Conservation (phyloP, 129 eudicot species). For the Tagetes erecta region DNA sequence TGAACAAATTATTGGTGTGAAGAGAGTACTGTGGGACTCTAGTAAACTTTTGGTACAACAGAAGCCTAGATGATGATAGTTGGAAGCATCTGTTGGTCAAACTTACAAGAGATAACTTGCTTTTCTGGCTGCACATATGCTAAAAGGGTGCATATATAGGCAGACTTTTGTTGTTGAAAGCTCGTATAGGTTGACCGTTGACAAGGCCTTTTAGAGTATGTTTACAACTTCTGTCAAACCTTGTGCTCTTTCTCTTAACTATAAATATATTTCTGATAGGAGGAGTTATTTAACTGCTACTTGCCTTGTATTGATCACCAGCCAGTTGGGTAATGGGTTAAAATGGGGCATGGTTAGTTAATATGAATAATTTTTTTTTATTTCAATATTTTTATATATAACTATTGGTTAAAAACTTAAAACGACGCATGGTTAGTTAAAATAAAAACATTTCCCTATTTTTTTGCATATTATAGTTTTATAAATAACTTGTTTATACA, state of each 20-base stretch:
- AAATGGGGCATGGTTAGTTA: background rate
- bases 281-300: background rate
- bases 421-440: too few relatives aligned
- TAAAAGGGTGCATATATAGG: slow-evolving; percentile 17
- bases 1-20: slow-evolving; percentile 42
- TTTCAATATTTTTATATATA: too few relatives aligned
- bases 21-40: slow-evolving; percentile 72
- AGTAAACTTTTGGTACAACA: slow-evolving; percentile 40
- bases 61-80: slow-evolving; percentile 29
- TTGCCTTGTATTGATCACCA: background rate
- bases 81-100: slow-evolving; percentile 18
- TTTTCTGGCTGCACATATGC: slow-evolving; percentile 22
- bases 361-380: too few relatives aligned
- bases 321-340: background rate
- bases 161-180: slow-evolving; percentile 9
- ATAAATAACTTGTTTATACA: too few relatives aligned
- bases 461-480: too few relatives aligned
- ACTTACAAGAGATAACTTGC: background rate
- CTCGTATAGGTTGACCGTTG: slow-evolving; percentile 19
- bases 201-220: slow-evolving; percentile 9
- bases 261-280: background rate
- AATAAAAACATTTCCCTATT: too few relatives aligned
- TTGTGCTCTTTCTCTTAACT: background rate
- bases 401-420: too few relatives aligned
- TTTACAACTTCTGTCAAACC: background rate